phyloP scores from a whole-genome alignment of 495 filamentous ascomycete species.

The Aspergillus ellipticus region DNA sequence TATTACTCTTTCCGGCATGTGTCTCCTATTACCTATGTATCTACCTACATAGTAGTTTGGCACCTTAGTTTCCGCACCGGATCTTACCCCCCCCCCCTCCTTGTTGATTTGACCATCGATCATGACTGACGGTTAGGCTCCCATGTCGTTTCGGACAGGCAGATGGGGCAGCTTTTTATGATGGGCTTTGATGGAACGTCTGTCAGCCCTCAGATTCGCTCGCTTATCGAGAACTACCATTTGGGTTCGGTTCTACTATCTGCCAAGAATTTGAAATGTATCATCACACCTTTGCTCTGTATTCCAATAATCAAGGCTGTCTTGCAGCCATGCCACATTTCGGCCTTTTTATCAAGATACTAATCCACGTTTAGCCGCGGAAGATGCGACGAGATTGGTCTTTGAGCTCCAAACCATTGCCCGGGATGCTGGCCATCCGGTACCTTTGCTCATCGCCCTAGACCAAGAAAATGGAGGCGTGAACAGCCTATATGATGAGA shows the following conservation, averaged over 20 bases:
- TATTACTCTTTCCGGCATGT: not conserved
- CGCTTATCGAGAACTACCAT: constrained; percentile 80
- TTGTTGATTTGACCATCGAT: not conserved
- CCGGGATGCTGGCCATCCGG: constrained; percentile 77
- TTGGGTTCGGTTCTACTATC: constrained; percentile 79
- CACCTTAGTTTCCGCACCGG: not conserved
- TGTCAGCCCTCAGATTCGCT: constrained; percentile 79
- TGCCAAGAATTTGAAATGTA: constrained; percentile 91
- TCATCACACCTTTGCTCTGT: constrained; percentile 7
- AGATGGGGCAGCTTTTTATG: constrained; percentile 88
- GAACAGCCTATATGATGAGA: constrained; percentile 88
- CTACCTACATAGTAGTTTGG: not conserved
- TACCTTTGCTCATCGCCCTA: constrained; percentile 77
- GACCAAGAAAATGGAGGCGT: constrained; percentile 96
- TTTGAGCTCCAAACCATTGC: constrained; percentile 86
- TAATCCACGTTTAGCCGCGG: constrained; percentile 58
- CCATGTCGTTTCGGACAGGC: constrained; percentile 33
- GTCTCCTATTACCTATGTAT: not conserved
- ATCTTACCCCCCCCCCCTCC: not conserved
- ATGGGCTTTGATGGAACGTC: constrained; percentile 93
- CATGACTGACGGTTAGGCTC: constrained; percentile 38
- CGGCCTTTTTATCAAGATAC: constrained; percentile 1
- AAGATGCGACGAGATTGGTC: constrained; percentile 75
- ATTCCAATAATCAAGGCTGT: not conserved
- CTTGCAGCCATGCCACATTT: not conserved